A percentile compares a stretch with the other conserved stretches of the same genome.
phyloP scores from a whole-genome alignment of 495 filamentous ascomycete species.

The Ramalina peruviana region DNA sequence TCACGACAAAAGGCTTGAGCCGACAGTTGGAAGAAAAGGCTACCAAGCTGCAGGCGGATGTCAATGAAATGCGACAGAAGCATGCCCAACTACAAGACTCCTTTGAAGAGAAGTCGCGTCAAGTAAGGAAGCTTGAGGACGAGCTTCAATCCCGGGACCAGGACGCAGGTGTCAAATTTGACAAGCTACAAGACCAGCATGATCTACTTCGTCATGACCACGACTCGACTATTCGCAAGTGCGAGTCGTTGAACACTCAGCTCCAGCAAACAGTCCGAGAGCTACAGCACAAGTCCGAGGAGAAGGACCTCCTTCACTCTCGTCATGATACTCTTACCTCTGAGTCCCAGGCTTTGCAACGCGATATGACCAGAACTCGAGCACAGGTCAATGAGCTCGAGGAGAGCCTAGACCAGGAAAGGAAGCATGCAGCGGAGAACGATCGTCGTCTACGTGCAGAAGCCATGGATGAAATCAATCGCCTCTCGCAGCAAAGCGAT shows the following conservation, averaged over 20 bases:
- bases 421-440: conserved; percentile 40
- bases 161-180: conserved; percentile 27
- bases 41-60: conserved; percentile 47
- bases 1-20: conserved; percentile 60
- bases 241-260: conserved; percentile 30
- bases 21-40: conserved; percentile 62
- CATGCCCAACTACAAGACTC: conserved; percentile 35
- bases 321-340: conserved; percentile 55
- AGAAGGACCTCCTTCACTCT: conserved; percentile 56
- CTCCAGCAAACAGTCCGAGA: conserved; percentile 41
- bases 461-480: conserved; percentile 48
- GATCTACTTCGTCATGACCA: conserved; percentile 25
- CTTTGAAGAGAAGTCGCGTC: conserved; percentile 33
- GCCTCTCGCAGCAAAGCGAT: conserved; percentile 52
- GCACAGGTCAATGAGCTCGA: conserved; percentile 43
- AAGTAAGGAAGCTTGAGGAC: conserved; percentile 27
- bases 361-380: conserved; percentile 43
- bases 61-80: conserved; percentile 45
- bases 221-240: conserved; percentile 19
- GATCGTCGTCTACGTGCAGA: conserved; percentile 42
- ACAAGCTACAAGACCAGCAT: conserved; percentile 31
- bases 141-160: conserved; percentile 29
- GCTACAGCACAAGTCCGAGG: conserved; percentile 41
- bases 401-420: conserved; percentile 42
- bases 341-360: conserved; percentile 53